Evolutionary conservation across 2,329 filamentous ascomycete genomes (phyloP).

Genomic region (Aspergillus luchuensis): DNA sequence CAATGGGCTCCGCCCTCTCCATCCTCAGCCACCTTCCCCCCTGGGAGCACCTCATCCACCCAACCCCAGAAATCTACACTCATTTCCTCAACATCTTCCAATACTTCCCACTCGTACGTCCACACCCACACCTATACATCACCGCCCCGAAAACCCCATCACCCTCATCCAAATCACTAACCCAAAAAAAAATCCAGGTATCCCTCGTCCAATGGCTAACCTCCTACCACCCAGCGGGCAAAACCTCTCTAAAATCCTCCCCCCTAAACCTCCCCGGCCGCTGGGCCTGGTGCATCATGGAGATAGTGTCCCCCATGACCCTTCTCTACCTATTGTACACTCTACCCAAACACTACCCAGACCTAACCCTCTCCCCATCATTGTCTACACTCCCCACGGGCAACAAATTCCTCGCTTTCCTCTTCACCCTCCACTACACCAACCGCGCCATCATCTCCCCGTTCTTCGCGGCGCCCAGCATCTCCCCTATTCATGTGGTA

Average conservation of each 20-base stretch:
- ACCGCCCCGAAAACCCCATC: not conserved
- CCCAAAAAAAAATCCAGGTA: no score
- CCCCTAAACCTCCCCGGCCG: constrained; percentile 85
- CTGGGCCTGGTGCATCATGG: constrained; percentile 86
- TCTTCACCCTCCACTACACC: constrained; percentile 77
- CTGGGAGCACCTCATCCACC: constrained; percentile 37
- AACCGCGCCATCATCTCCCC: constrained; percentile 87
- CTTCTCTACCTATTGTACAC: constrained; percentile 77
- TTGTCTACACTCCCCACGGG: constrained; percentile 19
- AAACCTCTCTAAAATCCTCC: constrained; percentile 71
- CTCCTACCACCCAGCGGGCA: constrained; percentile 89
- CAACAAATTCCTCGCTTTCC: constrained; percentile 39
- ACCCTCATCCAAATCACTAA: constrained; percentile 17
- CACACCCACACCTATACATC: constrained; percentile 29
- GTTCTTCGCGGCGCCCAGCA: constrained; percentile 77
- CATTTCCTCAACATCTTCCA: constrained; percentile 42
- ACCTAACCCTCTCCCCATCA: constrained; percentile 28
- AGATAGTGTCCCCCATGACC: constrained; percentile 73
- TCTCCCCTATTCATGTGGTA: constrained; percentile 80
- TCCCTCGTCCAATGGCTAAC: constrained; percentile 72
- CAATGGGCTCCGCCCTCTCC: constrained; percentile 30
- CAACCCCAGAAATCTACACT: constrained; percentile 43
- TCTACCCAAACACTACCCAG: constrained; percentile 56
- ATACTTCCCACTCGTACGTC: constrained; percentile 49
- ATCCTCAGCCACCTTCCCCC: constrained; percentile 30